Percentiles rank a stretch among this genome's conserved stretches.
phyloP scores from a whole-genome alignment of 1,284 basidiomycete species.

The Pseudozyma sp. region DNA sequence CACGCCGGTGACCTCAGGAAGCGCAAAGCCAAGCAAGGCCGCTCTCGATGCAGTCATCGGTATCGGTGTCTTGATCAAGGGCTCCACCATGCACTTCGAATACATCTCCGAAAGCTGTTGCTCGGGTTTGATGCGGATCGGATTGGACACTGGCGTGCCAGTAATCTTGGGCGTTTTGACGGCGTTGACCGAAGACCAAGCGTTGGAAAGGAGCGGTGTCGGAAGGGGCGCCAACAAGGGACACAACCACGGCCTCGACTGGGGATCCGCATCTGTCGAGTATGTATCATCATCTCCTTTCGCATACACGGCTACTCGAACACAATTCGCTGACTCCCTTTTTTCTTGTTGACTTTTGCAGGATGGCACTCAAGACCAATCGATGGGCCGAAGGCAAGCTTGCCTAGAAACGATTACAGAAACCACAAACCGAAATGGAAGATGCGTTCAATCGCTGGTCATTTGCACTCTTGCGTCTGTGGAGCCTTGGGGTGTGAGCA shows the following conservation, averaged over 20 bases:
- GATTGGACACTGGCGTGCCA: constrained; percentile 91
- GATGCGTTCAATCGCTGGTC: not conserved
- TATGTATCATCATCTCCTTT: constrained; percentile 38
- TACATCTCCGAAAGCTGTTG: constrained; percentile 96
- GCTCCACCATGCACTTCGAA: constrained; percentile 68
- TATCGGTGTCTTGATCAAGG: constrained; percentile 97
- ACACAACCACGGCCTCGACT: constrained; percentile 95
- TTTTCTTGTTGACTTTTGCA: constrained; percentile 5
- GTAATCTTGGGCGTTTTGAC: constrained; percentile 98
- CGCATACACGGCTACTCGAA: not conserved
- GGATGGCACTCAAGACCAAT: constrained; percentile 64
- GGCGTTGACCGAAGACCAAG: constrained; percentile 91
- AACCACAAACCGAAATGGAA: constrained; percentile 7
- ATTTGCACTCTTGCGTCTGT: no score
- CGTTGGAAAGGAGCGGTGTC: constrained; percentile 88
- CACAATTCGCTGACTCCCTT: not conserved
- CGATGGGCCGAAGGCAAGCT: constrained; percentile 58
- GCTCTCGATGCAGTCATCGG: constrained; percentile 89
- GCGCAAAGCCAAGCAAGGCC: constrained; percentile 33
- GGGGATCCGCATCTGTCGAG: constrained; percentile 94
- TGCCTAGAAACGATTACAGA: constrained; percentile 5
- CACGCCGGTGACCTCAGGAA: constrained; percentile 7
- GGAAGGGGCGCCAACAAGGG: constrained; percentile 76
- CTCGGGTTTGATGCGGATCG: constrained; percentile 91
- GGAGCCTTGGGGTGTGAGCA: no score